Percentiles rank a stretch among this genome's conserved stretches.
These are phyloP conservation scores for Haberlea rhodopensis DNA, from an alignment of 257 asterid genomes.

Conservation along the genomic window DNA sequence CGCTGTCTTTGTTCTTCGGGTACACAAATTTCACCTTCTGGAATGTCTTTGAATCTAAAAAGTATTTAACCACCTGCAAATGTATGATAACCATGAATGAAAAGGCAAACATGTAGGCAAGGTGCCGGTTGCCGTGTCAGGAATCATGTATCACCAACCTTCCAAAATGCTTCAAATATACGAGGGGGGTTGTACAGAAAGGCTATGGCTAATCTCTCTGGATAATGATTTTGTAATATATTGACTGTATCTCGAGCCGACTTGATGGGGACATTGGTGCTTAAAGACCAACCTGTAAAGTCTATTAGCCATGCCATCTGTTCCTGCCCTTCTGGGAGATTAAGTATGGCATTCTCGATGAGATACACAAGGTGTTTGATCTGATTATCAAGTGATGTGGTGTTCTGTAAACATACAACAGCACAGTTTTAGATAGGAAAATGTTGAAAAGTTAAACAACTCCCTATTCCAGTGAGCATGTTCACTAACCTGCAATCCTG, in stretches of 20 bases:
- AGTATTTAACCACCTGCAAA: constrained; percentile 82
- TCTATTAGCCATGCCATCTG: constrained; percentile 96
- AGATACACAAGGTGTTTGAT: constrained; percentile 85
- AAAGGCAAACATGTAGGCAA: no score
- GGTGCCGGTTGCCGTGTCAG: not conserved
- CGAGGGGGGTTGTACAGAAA: constrained; percentile 92
- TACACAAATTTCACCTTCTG: constrained; percentile 95
- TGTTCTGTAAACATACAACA: constrained; percentile 57
- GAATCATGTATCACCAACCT: constrained; percentile 45
- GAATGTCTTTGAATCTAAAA: constrained; percentile 79
- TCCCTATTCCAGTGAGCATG: not conserved
- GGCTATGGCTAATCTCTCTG: constrained; percentile 81
- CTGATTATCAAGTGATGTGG: constrained; percentile 74
- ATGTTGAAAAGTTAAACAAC: not conserved
- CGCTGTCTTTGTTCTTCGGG: constrained; percentile 87
- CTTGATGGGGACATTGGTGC: constrained; percentile 72
- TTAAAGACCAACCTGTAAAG: constrained; percentile 86
- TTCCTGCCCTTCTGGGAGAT: constrained; percentile 91
- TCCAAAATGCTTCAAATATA: constrained; percentile 94
- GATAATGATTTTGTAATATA: constrained; percentile 84
- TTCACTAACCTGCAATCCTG: constrained; percentile 72
- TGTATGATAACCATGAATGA: not conserved
- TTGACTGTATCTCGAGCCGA: constrained; percentile 75
- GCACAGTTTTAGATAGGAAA: not conserved
- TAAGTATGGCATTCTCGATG: constrained; percentile 83